Evolutionary conservation across 257 asterid species (phyloP), one percentile per base, ranked within the genome.

Genomic region (Primulina eburnea): DNA sequence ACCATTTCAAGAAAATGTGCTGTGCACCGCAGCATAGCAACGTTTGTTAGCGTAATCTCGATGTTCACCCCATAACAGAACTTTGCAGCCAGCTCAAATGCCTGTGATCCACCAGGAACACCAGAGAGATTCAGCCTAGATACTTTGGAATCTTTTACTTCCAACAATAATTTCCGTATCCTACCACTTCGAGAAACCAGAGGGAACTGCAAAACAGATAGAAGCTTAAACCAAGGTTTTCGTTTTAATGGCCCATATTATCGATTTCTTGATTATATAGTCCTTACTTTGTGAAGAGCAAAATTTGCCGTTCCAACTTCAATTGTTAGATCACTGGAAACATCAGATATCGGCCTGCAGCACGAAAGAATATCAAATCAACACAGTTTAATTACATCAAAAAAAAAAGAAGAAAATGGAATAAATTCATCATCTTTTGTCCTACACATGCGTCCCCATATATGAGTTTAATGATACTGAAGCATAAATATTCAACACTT

Each of bases 311-410:
- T 71, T 57, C 97, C 95, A 9, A 90, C 88, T 70, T 93, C 99
- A 70, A 93, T 78, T 50, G 95, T 80, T 8, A 93, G 96, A 84
- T 93, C 99, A 70, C 99, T 93, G 9, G 99, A 87, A 77, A 93
- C 97, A 70, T 93, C 97, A 28, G 99, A 93, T 76, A 89, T 85
- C 5, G 99, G 96, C 99, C 99, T 93, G 95, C 80, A 83, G 75
- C 52, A 29, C 8, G 20, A 56, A 43, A 71, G 0, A 12, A 12
- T 37, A 34, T 64, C 65, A 70, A 57, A 71, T 53, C 34, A 12
- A 55, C 17, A 69, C 12, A 33, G 50, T 26, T 4, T 16, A 64
- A 57, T 43, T 61, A 70, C 50, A 38, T 35, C 18, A 28, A 62
- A 29, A 43, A 4, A 62, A 32, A 73, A 3, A 26, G 7, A 32